Base-by-base conservation (phyloP, 1,284 basidiomycete genomes). In the Cutaneotrichosporon sp. region DNA sequence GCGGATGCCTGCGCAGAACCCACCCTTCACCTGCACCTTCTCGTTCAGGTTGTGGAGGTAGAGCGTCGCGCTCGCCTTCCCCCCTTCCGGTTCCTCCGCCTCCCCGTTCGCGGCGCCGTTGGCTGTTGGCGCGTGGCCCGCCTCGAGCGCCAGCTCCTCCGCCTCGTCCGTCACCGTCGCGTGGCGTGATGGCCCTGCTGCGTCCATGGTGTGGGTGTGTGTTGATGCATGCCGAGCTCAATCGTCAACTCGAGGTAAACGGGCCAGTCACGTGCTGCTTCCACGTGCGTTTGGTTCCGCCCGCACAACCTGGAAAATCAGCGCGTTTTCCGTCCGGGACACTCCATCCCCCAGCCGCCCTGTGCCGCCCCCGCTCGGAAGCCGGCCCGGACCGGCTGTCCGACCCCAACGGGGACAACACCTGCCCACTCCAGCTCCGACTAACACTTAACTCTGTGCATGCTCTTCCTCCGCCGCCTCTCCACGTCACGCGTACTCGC, bases 31-130 rank as follows among this genome's bases (percentile, higher is more conserved):
- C 79, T 92, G 92, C 68, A 99, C 92, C 81, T 91, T 93, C 82
- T 99, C 95, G 79, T 99, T 98, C 73, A 99, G 82, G 80, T 99
- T 99, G 80, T 97, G 92, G 70, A 98, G 88, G 78, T 98, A 99
- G 45, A 99, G 83, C 18, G 95, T 98, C 80, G 95, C 92, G 51
- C 87, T 86, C 36, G n/a, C n/a, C n/a, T n/a, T n/a, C n/a, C 83
- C 83, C 34, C 67, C 71, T 43, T 62, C 66, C 18, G 54, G 70
- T 43, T 62, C 66, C n/a, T 59, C 59, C 47, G 56, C 65, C 10
- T 58, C 51, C 2, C 43, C 54, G 24, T 54, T 51, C 31, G 42
- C 52, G n/a, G n/a, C n/a, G n/a, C n/a, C n/a, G n/a, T n/a, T n/a
- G 11, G 51, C 45, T 16, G 16, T 11, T 24, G 36, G 14, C n/a